Evolutionary conservation across 345 rosid species (phyloP).

Genomic region (Schrenkiella parvula): DNA sequence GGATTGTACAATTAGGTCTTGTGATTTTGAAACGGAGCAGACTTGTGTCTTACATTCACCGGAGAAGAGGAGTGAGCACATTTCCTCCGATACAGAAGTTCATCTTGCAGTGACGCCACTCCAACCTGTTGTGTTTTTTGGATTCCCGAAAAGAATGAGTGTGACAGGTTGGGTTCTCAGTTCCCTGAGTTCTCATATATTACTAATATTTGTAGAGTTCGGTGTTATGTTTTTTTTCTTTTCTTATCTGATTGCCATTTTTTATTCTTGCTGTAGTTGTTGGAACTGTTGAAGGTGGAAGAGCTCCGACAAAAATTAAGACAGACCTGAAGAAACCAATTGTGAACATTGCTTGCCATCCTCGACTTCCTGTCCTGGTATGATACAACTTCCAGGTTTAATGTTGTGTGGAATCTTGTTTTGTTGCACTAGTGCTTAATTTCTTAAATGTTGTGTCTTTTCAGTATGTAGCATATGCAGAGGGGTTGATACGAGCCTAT

Average conservation of each 20-base stretch:
- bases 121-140: slow-evolving; percentile 93
- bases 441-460: slow-evolving; percentile 21
- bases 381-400: background rate
- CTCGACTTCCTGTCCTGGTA: slow-evolving; percentile 97
- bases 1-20: slow-evolving; percentile 95
- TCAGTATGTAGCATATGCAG: slow-evolving; percentile 98
- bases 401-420: background rate
- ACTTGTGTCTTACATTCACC: slow-evolving; percentile 95
- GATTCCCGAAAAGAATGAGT: slow-evolving; percentile 89
- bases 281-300: slow-evolving; percentile 97
- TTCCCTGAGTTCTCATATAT: background rate
- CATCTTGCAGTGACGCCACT: slow-evolving; percentile 97
- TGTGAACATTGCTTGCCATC: slow-evolving; percentile 94
- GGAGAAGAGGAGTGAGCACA: slow-evolving; percentile 74
- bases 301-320: slow-evolving; percentile 91
- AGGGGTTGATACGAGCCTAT: slow-evolving; percentile 94
- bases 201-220: background rate
- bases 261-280: slow-evolving; percentile 52
- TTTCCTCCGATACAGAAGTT: slow-evolving; percentile 75
- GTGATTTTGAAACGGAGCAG: slow-evolving; percentile 92
- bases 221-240: background rate
- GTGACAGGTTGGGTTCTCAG: slow-evolving; percentile 60
- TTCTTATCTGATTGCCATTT: background rate
- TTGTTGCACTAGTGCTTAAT: background rate
- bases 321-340: slow-evolving; percentile 94